phyloP scores from a whole-genome alignment of 768 basidiomycete genomes.

The Hydnum rufescens region DNA sequence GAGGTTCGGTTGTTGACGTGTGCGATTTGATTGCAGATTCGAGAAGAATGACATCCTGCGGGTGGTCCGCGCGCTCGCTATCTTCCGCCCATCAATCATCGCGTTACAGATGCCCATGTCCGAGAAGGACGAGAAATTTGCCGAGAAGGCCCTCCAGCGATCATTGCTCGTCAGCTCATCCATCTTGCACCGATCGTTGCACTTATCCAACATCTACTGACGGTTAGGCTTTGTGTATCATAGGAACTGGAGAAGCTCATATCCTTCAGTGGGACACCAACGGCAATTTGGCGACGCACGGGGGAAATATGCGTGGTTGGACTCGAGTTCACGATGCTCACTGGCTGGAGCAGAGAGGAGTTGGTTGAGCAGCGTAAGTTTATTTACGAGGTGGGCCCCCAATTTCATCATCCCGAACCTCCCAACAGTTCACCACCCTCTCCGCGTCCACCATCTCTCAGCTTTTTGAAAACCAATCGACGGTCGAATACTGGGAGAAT shows the following conservation, averaged over 20 bases:
- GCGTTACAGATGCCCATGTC: constrained; percentile 96
- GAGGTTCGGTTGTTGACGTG: too few species aligned
- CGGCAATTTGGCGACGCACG: constrained; percentile 92
- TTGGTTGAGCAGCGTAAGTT: constrained; percentile 39
- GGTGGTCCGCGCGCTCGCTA: constrained; percentile 83
- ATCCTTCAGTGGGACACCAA: constrained; percentile 91
- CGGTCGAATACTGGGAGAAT: constrained; percentile 91
- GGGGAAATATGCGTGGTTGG: constrained; percentile 96
- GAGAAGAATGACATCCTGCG: constrained; percentile 92
- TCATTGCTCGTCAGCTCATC: constrained; percentile 46
- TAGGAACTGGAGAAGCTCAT: constrained; percentile 96
- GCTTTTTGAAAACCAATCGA: constrained; percentile 91
- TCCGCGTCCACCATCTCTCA: constrained; percentile 16
- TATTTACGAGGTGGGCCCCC: constrained; percentile 22
- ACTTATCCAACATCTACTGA: neutral
- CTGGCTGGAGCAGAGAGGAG: constrained; percentile 77
- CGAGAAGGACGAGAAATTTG: constrained; percentile 89
- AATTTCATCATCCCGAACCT: neutral
- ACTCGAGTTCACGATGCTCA: constrained; percentile 88
- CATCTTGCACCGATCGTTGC: neutral
- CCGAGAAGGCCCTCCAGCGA: constrained; percentile 89
- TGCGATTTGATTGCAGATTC: too few species aligned
- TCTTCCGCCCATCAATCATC: constrained; percentile 90
- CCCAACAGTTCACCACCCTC: neutral
- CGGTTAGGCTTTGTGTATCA: neutral